Base-by-base conservation (phyloP, 23 red algal species). In the Gracilaria domingensis region DNA sequence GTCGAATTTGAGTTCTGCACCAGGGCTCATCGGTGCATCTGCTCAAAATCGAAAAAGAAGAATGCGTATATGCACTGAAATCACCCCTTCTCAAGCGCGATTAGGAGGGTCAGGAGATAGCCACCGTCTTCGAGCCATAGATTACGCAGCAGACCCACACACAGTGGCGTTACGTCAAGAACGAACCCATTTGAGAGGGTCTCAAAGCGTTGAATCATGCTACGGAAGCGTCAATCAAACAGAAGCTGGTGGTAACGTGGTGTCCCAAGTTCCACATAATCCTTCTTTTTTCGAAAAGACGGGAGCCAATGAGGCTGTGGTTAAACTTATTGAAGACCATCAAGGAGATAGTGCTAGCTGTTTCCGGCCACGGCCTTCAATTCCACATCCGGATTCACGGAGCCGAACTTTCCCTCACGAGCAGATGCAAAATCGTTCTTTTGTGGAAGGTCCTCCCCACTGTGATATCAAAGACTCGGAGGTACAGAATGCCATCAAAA, bases 281-380 rank as follows among this genome's bases (percentile, higher is more conserved):
- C 73, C 86, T 14, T 90, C 86, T 8, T 90, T 81, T 55, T 29
- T 67, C 26, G 86, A 69, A 1, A 25, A 50, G n/a, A 81, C 12
- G 57, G 49, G 54, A 20, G 28, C 55, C 9, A 69, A 40, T 65
- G 56, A 55, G 28, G 56, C 32, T 13, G 34, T 36, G 4, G 47
- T 75, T 23, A 79, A 90, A 24, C 38, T 58, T 16, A 55, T 84
- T 18, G 89, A 84, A 84, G 89, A 92, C 49, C 37, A 92, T 42
- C 78, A 92, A 75, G 89, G 80, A 37, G 89, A 92, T 47, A 92
- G 75, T 73, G 89, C 89, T 0, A 92, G 89, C 54, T 92, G 59
- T 35, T 60, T 92, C 49, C 49, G 89, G 12, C 67, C 80, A 55
- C 64, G 48, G 7, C 64, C 66, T 20, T 12, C 44, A 13, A 57